Evolutionary conservation across 164 flowering plant genomes (phyloP), one percentile per base, ranked within the genome.

Genomic region (Kingdonia uniflora): DNA sequence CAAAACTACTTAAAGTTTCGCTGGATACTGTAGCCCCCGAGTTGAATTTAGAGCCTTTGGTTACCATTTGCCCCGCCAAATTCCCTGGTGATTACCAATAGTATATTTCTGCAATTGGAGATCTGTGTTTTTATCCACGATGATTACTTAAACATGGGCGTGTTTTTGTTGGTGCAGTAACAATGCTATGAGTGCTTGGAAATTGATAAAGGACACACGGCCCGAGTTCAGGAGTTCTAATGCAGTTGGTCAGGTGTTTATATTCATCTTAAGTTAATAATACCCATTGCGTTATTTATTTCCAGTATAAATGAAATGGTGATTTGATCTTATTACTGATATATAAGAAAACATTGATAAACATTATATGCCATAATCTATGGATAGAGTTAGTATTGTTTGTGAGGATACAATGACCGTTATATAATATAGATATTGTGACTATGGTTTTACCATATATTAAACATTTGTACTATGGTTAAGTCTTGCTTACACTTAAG

Each of bases 81-180:
- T 88, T 77, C 51, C 78, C 78, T 70, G 96, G 91, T 14, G 98
- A 92, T 62, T 92, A 92, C 53, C 96, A 69, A 48, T 92, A 95
- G 99, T 92, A 76, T 19, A 1, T 17, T 19, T 19, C 11, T 45
- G n/a, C n/a, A n/a, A n/a, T n/a, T n/a, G n/a, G n/a, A n/a, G n/a
- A n/a, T n/a, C n/a, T n/a, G n/a, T n/a, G n/a, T n/a, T 5, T 15
- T 42, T 42, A 14, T 1, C 46, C n/a, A 12, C 40, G 40, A 37
- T 37, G 40, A 3, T n/a, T 6, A n/a, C n/a, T n/a, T n/a, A n/a
- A n/a, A n/a, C n/a, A n/a, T n/a, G n/a, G 11, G 11, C n/a, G 15
- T 41, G 4, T 41, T 41, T 41, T 41, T 14, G 44, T 41, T 41
- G 4, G 0, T 19, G 15, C 5, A 92, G 99, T 61, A 88, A 92